These are phyloP conservation scores for Penicillium pancosmium DNA, from an alignment of 495 filamentous ascomycete species.

Conservation along the genomic window DNA sequence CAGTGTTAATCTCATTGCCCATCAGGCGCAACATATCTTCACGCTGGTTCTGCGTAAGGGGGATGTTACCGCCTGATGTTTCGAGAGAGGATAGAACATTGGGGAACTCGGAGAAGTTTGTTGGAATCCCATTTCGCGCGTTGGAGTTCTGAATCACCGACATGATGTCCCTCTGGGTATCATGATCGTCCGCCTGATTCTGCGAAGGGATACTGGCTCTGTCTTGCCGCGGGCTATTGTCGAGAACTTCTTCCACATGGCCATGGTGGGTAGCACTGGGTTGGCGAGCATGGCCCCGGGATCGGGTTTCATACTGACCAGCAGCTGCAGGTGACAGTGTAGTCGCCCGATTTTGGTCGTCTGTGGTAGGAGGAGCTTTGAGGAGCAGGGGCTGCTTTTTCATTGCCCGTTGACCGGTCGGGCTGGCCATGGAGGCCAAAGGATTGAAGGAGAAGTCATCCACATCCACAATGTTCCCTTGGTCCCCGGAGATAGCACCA, in stretches of 20 bases:
- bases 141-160: constrained; percentile 83
- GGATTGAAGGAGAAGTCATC: constrained; percentile 54
- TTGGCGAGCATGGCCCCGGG: constrained; percentile 40
- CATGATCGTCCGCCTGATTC: constrained; percentile 26
- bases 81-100: constrained; percentile 73
- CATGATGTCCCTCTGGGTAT: constrained; percentile 76
- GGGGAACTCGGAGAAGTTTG: constrained; percentile 65
- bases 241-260: constrained; percentile 50
- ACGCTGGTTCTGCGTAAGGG: constrained; percentile 76
- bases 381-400: constrained; percentile 55
- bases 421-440: constrained; percentile 42
- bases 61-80: constrained; percentile 62
- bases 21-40: constrained; percentile 80
- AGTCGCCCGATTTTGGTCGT: constrained; percentile 36
- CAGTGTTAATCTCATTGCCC: constrained; percentile 53
- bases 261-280: constrained; percentile 36
- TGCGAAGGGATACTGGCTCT: constrained; percentile 18
- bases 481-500: constrained; percentile 66
- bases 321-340: constrained; percentile 44
- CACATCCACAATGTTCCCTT: constrained; percentile 73
- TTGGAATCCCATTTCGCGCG: constrained; percentile 55
- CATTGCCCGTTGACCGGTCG: constrained; percentile 41
- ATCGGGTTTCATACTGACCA: constrained; percentile 35
- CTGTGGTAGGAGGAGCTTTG: constrained; percentile 47
- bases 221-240: constrained; percentile 40